A percentile compares a stretch with the other conserved stretches of the same genome.
Evolutionary conservation across 306 rosid genomes (phyloP).

Genomic region (Luffa acutangula): DNA sequence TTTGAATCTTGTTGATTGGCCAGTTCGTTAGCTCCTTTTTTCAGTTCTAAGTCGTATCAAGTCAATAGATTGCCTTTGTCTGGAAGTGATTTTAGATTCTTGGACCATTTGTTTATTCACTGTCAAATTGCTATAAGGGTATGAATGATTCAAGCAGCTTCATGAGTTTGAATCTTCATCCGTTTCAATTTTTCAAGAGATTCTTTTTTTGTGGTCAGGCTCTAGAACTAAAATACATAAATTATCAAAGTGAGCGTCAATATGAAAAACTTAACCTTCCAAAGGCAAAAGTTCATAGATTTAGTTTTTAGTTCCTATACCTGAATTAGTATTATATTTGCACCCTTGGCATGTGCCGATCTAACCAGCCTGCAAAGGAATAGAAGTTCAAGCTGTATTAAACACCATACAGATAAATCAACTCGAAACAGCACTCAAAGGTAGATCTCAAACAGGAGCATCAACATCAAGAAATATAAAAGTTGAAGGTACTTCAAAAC

Average conservation of each 20-base stretch:
- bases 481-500: background rate
- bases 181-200: background rate
- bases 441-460: background rate
- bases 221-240: background rate
- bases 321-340: slow-evolving; percentile 83
- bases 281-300: background rate
- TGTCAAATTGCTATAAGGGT: background rate
- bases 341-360: slow-evolving; percentile 78
- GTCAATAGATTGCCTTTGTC: background rate
- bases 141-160: background rate
- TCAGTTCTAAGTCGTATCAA: background rate
- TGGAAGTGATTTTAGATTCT: background rate
- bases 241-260: background rate
- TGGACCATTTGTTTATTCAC: background rate
- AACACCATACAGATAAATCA: background rate
- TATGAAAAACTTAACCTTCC: background rate
- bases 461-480: background rate
- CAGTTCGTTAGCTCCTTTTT: background rate
- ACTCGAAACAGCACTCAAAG: background rate
- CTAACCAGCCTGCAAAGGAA: slow-evolving; percentile 59
- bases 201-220: background rate
- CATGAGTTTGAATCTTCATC: background rate
- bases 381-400: background rate
- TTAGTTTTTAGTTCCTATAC: slow-evolving; percentile 26
- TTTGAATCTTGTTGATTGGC: background rate